These are phyloP conservation scores for Acanthochlamys bracteata DNA, from an alignment of 106 monocot species.

Conservation along the genomic window DNA sequence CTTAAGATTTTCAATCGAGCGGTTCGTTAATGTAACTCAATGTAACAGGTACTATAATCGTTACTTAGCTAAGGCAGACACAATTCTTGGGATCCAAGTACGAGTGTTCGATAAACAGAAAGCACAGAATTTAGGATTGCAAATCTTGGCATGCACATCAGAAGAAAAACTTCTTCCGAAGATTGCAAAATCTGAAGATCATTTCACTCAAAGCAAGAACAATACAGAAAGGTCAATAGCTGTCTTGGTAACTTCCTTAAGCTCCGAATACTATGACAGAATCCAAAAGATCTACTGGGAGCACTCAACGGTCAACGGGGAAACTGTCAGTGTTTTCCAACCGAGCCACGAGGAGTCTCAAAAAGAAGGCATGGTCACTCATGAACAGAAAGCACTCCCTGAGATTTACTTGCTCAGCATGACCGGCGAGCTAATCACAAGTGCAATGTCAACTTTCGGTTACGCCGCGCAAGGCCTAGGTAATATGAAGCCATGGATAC, in stretches of 20 bases:
- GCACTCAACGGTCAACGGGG: conserved; percentile 32
- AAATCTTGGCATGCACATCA: conserved; percentile 29
- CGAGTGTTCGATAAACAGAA: not conserved
- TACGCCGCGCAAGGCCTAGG: conserved; percentile 63
- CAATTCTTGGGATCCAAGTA: conserved; percentile 20
- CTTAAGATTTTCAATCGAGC: not conserved
- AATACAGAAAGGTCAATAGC: conserved; percentile 18
- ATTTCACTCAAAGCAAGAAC: not conserved
- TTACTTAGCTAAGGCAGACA: conserved; percentile 39
- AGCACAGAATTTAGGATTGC: conserved; percentile 11
- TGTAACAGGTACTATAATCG: not conserved
- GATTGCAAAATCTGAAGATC: not conserved
- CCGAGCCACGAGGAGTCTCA: conserved; percentile 64
- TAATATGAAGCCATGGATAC: conserved; percentile 42
- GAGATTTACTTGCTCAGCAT: conserved; percentile 68
- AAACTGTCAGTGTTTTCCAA: conserved; percentile 41
- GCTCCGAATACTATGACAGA: conserved; percentile 39
- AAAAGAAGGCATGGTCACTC: conserved; percentile 36
- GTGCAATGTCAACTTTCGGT: conserved; percentile 63
- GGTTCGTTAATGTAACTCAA: not conserved
- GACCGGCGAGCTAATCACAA: conserved; percentile 44
- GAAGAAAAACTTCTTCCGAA: conserved; percentile 37
- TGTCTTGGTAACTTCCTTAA: conserved; percentile 48
- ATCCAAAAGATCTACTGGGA: conserved; percentile 62
- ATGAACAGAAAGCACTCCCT: conserved; percentile 66